Evolutionary conservation across 805 yeast genomes (phyloP), one percentile per base, ranked within the genome.

Genomic region (Cyberlindnera bimundalis): DNA sequence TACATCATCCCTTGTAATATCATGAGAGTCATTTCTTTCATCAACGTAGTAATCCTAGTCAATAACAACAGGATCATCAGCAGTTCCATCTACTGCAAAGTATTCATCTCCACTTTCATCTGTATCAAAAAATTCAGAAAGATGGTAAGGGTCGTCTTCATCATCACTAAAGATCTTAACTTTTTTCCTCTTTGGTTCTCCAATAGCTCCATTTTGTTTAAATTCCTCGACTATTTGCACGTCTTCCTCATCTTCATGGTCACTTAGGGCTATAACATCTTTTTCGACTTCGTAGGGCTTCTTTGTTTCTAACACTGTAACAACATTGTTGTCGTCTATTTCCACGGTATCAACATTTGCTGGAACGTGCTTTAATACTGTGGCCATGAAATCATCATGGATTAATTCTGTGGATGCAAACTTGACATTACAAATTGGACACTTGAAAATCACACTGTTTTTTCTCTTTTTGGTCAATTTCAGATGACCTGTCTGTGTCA

Each of bases 341-440:
- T 46, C 50, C 10, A 50, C 45, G 10, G 20, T 21, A 2, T 39
- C 40, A 3, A 39, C 41, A 4, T 29, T 32, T 2, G 11, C 6
- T 1, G 42, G 39, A 14, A 37, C 41, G 10, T 40, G 29, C 4
- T 20, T 9, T 35, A 53, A 5, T 2, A 53, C 26, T 6, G 35
- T 21, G 0, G 29, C 29, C 48, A 50, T 49, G 36, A 49, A 53
- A 31, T 53, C 57, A 31, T 53, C 57, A 29, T 39, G 44, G 2
- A 49, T 37, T 32, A 53, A 30, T 9, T 51, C 55, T 10, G 40
- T 30, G 3, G 46, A 33, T 3, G 3, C 5, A 28, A 49, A 51
- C 12, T 20, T 18, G 6, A 43, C 20, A 31, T 45, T 35, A 39
- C 57, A 53, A 18, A 53, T 33, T 1, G 57, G 55, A 31, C 57